Base-by-base conservation (phyloP, 352 stramenopile species). In the Phytopythium delawarense region DNA sequence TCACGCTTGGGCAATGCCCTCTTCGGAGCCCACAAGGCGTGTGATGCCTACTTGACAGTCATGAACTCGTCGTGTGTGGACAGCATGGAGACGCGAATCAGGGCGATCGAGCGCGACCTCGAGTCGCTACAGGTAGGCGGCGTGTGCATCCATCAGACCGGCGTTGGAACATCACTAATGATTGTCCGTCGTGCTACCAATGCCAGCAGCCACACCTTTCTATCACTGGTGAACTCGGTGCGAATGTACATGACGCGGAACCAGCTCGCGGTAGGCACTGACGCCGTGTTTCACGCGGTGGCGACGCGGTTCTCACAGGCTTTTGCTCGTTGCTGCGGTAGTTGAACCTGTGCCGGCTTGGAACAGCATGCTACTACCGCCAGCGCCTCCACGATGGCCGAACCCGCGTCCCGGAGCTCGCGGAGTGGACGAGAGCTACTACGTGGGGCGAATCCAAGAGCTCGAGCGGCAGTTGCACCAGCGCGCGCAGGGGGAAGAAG, bases 391-490 rank as follows among this genome's bases (percentile, higher is more conserved):
- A 30, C n/a, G 13, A 32, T 51, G 45, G 45, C 21, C 21, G 9
- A n/a, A 28, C 42, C 1, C 8, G 42, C 42, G 37, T 16, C 30
- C 25, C 67, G 64, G 42, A 48, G 52, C 21, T 42, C 52, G 62
- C 61, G 30, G 23, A 59, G 21, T 63, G 11, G 49, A 61, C 42
- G 63, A 83, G 34, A 51, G 44, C 9, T 69, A 64, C 21, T 67
- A 78, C 21, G 56, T 71, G 50, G 35, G 61, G 0, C 61, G 64
- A 21, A 70, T 75, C 23, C 58, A 57, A 57, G 61, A 70, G n/a
- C 57, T 79, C 8, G 66, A 79, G 69, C 55, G 70, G 20, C 63
- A 59, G 11, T 23, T 79, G 9, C 62, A 74, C 25, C 63, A 52
- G 51, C 70, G 61, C 50, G 16, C 57, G 21, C 69, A 78, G 55